Evolutionary conservation across 306 rosid genomes (phyloP).

Genomic region (Arachis hypogaea): DNA sequence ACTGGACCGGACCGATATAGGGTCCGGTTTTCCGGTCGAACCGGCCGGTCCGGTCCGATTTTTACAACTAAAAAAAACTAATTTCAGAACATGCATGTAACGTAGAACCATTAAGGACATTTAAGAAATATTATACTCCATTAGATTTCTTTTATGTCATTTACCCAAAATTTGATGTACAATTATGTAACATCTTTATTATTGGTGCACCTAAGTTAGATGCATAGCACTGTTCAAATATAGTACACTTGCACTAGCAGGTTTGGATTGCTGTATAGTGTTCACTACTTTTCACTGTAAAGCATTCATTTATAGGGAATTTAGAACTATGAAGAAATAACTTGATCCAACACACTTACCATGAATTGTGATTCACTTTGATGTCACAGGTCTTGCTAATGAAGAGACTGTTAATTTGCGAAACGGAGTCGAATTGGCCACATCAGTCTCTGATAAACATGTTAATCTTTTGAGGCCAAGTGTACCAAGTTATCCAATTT

Average conservation of each 20-base stretch:
- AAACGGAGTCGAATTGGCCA: slow-evolving; percentile 63
- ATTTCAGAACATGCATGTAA: too few species aligned
- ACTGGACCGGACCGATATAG: too few species aligned
- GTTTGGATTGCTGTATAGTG: slow-evolving; percentile 5
- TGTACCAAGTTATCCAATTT: slow-evolving; percentile 64
- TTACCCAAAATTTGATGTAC: too few species aligned
- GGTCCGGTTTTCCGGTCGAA: too few species aligned
- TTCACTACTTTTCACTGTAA: not conserved
- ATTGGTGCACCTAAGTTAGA: too few species aligned
- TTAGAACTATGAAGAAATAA: slow-evolving; percentile 13
- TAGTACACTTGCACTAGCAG: slow-evolving; percentile 18
- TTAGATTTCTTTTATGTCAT: too few species aligned
- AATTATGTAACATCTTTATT: too few species aligned
- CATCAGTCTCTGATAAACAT: slow-evolving; percentile 68
- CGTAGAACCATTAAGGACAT: too few species aligned
- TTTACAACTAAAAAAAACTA: too few species aligned
- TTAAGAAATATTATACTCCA: too few species aligned
- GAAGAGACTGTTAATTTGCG: slow-evolving; percentile 49
- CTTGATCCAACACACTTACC: slow-evolving; percentile 3
- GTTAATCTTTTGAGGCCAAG: slow-evolving; percentile 74
- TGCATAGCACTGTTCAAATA: too few species aligned
- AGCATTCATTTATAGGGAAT: slow-evolving; percentile 1
- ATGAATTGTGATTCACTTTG: slow-evolving; percentile 40
- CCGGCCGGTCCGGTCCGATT: too few species aligned
- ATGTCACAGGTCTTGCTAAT: slow-evolving; percentile 48